Percentiles rank a stretch among this genome's conserved stretches.
Conservation (phyloP, 1,284 basidiomycete genomes). For the Ganoderma lucidum region DNA sequence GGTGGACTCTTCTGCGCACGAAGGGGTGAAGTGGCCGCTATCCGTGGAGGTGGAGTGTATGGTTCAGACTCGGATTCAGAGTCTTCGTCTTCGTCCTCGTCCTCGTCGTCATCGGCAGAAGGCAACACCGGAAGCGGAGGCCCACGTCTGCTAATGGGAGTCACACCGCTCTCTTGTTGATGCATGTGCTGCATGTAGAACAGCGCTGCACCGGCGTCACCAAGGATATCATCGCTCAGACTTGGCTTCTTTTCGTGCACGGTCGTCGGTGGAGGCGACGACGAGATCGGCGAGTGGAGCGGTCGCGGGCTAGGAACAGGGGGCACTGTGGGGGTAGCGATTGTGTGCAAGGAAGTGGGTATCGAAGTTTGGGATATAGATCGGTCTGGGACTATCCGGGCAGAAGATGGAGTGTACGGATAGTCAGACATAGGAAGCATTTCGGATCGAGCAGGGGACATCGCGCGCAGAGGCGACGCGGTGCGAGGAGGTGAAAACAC, state of each 20-base stretch:
- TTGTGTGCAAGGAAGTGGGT: slow-evolving; percentile 26
- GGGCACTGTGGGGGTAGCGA: slow-evolving; percentile 20
- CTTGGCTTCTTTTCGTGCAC: slow-evolving; percentile 25
- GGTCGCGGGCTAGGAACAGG: not conserved
- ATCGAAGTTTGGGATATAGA: slow-evolving; percentile 31
- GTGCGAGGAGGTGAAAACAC: slow-evolving; percentile 25
- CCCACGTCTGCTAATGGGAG: slow-evolving; percentile 30
- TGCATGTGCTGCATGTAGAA: slow-evolving; percentile 74
- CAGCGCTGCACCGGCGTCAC: slow-evolving; percentile 66
- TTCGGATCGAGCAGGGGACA: slow-evolving; percentile 19
- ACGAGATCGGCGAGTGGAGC: slow-evolving; percentile 12
- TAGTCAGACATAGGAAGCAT: slow-evolving; percentile 6
- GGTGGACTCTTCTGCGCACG: slow-evolving; percentile 35
- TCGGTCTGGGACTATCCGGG: slow-evolving; percentile 27
- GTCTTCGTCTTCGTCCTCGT: slow-evolving; percentile 33
- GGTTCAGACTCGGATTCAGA: slow-evolving; percentile 38
- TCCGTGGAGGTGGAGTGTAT: slow-evolving; percentile 35
- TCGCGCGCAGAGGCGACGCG: slow-evolving; percentile 20
- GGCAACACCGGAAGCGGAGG: slow-evolving; percentile 29
- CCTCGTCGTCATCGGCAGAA: slow-evolving; percentile 31
- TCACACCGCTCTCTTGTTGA: slow-evolving; percentile 36
- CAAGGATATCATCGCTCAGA: slow-evolving; percentile 47
- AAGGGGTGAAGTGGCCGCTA: slow-evolving; percentile 30
- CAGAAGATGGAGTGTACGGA: slow-evolving; percentile 18
- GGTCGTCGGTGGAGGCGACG: slow-evolving; percentile 12